Base-by-base conservation (phyloP, 2,329 filamentous ascomycete species). In the Xylaria sp. region DNA sequence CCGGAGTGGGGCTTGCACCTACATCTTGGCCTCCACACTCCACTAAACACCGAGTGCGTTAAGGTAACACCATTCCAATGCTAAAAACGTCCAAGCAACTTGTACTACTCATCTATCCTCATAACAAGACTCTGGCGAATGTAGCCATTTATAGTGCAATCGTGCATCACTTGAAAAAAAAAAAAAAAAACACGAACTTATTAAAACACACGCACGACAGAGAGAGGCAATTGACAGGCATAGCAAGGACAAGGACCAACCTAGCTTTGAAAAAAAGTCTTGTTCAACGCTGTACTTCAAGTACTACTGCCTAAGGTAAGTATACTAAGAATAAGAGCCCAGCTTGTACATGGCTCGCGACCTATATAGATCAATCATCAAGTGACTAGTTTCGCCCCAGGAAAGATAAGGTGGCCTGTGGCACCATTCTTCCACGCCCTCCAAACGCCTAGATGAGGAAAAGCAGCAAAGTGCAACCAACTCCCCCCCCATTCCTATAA, bases 401-500 rank as follows among this genome's bases (percentile, higher is more conserved):
- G 68, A 70, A 72, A 49, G 64, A 69, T 55, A 62, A 58, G 63
- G 43, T 67, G 39, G 59, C 46, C 62, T 54, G 51, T 52, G 58
- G 61, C 62, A 70, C 68, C 65, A 57, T 65, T 72, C 59, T 69
- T 64, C 70, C 55, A 60, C 63, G 71, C 73, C 76, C 70, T 71
- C 70, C 15, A 39, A 74, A 74, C 72, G 69, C 68, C 74, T 66
- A 65, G 59, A 62, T 68, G 66, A 62, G 68, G 28, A 68, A 49
- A 76, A 76, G 58, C 71, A 75, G 67, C 57, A 64, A 68, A 66
- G 64, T 63, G 77, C 76, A 75, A 76, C 28, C 48, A 58, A 67
- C 25, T 68, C 52, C 51, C 66, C 69, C 28, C 66, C 69, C 28
- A 2, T 31, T 76, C 77, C 73, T 72, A 28, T 71, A 81, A 80